Percentiles rank a stretch among this genome's conserved stretches.
These are phyloP conservation scores for Claviceps arundinis DNA, from an alignment of 2,329 filamentous ascomycete species.

Conservation along the genomic window DNA sequence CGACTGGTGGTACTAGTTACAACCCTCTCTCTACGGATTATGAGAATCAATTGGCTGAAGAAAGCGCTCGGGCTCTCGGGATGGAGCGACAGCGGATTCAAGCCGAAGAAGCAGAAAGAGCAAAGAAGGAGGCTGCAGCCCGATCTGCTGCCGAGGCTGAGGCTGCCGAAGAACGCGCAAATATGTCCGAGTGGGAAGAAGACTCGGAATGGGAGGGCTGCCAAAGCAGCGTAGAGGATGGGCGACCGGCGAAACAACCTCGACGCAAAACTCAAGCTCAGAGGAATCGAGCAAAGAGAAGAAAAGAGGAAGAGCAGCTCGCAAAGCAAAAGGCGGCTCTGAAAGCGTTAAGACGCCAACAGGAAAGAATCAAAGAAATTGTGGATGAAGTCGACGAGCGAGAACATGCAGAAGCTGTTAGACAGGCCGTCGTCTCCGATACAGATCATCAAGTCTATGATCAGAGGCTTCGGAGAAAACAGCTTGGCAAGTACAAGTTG, in stretches of 20 bases:
- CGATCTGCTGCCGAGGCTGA: slow-evolving; percentile 61
- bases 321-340: slow-evolving; percentile 63
- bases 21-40: slow-evolving; percentile 85
- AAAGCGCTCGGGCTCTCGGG: slow-evolving; percentile 67
- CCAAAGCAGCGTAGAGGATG: slow-evolving; percentile 66
- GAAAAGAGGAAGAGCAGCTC: slow-evolving; percentile 74
- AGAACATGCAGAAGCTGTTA: slow-evolving; percentile 35
- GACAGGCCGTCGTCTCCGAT: slow-evolving; percentile 29
- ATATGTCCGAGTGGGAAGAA: slow-evolving; percentile 62
- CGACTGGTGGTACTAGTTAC: slow-evolving; percentile 76
- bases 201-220: slow-evolving; percentile 87
- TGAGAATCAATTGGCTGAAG: slow-evolving; percentile 57
- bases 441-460: slow-evolving; percentile 46
- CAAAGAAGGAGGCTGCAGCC: slow-evolving; percentile 54
- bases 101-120: slow-evolving; percentile 51
- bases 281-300: slow-evolving; percentile 74
- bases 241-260: slow-evolving; percentile 55
- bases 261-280: slow-evolving; percentile 77
- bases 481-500: slow-evolving; percentile 59
- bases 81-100: slow-evolving; percentile 62
- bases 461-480: slow-evolving; percentile 51
- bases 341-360: slow-evolving; percentile 60
- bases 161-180: slow-evolving; percentile 53
- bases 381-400: slow-evolving; percentile 47
- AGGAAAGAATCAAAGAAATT: slow-evolving; percentile 57